Evolutionary conservation across 1,139 yeast species (phyloP).

Genomic region (Arxiozyma telluris): DNA sequence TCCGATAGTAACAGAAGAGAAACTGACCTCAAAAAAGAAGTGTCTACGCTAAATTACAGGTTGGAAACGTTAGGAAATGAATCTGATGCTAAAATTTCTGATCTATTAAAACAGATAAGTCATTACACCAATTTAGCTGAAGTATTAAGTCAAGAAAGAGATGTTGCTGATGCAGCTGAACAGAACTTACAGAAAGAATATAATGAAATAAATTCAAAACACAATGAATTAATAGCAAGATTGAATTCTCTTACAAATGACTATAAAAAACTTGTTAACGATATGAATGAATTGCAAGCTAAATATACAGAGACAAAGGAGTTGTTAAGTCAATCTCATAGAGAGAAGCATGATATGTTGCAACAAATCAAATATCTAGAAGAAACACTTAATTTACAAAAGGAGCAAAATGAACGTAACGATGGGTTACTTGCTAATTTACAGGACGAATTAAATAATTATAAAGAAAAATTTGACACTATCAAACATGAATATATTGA

Average conservation of each 20-base stretch:
- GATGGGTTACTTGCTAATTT: constrained; percentile 34
- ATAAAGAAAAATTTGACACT: constrained; percentile 24
- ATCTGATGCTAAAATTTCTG: constrained; percentile 45
- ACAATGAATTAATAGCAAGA: constrained; percentile 38
- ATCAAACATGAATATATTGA: constrained; percentile 33
- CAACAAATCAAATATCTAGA: constrained; percentile 26
- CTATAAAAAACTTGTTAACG: constrained; percentile 41
- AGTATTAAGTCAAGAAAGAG: constrained; percentile 41
- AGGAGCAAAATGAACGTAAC: constrained; percentile 26
- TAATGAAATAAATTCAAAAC: constrained; percentile 36
- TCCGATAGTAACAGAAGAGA: constrained; percentile 51
- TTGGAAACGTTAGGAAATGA: constrained; percentile 48
- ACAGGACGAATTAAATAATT: constrained; percentile 26
- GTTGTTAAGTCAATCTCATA: constrained; percentile 39
- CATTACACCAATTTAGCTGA: constrained; percentile 39
- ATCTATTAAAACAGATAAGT: constrained; percentile 43
- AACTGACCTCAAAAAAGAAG: constrained; percentile 55
- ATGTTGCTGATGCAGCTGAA: constrained; percentile 38
- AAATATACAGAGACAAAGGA: constrained; percentile 38
- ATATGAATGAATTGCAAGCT: constrained; percentile 41
- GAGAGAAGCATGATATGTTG: constrained; percentile 37
- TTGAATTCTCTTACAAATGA: constrained; percentile 31
- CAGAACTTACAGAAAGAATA: constrained; percentile 31
- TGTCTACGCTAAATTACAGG: constrained; percentile 53
- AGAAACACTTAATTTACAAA: constrained; percentile 28